Evolutionary conservation across 2,329 filamentous ascomycete genomes (phyloP).

Genomic region (Fonsecaea pedrosoi): DNA sequence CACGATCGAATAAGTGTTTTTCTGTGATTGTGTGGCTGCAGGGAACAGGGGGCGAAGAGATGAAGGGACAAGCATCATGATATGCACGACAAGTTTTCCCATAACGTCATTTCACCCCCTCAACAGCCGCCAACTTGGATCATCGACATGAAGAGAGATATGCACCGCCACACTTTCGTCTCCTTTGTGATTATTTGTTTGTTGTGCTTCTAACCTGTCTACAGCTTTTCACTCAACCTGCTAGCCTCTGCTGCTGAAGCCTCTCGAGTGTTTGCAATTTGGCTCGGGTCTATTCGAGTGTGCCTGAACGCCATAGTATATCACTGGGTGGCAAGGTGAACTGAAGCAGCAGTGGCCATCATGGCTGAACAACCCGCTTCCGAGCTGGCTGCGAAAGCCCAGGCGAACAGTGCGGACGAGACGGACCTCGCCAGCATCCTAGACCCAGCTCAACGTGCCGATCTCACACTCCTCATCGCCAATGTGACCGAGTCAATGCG

Average conservation of each 20-base stretch:
- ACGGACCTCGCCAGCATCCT: constrained; percentile 53
- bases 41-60: constrained; percentile 14
- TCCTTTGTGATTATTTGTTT: background rate
- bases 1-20: background rate
- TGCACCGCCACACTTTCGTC: constrained; percentile 36
- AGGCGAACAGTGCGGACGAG: constrained; percentile 32
- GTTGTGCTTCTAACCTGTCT: background rate
- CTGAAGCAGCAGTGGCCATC: background rate
- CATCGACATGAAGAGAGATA: background rate
- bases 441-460: constrained; percentile 50
- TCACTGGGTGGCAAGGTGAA: background rate
- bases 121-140: constrained; percentile 7
- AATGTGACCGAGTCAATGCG: constrained; percentile 52
- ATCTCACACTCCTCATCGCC: constrained; percentile 52
- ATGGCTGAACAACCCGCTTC: constrained; percentile 26
- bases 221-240: background rate
- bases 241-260: background rate
- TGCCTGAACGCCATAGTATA: background rate
- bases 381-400: constrained; percentile 23
- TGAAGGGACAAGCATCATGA: constrained; percentile 11
- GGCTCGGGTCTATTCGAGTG: background rate
- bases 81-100: background rate
- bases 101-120: constrained; percentile 25
- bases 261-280: background rate
- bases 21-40: background rate